These are phyloP conservation scores for Vicia sativa DNA, from an alignment of 306 rosid species.

Conservation along the genomic window DNA sequence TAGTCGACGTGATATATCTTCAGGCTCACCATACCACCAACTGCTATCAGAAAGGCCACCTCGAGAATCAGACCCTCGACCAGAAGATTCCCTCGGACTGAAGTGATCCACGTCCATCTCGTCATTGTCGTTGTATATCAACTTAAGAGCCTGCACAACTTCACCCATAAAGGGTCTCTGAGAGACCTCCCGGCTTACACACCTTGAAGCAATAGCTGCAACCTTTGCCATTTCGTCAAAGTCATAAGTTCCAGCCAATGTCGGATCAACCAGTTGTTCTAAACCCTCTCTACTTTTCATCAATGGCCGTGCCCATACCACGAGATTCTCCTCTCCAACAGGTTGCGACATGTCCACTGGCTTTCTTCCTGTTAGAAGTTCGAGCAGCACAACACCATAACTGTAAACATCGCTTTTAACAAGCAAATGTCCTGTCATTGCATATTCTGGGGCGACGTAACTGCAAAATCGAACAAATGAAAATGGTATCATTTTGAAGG, in stretches of 20 bases:
- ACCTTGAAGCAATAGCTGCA: conserved; percentile 94
- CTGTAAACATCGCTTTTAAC: conserved; percentile 98
- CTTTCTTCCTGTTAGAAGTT: conserved; percentile 89
- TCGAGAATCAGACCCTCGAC: conserved; percentile 68
- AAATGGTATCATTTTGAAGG: conserved; percentile 30
- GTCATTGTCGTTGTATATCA: conserved; percentile 71
- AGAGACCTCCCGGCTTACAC: conserved; percentile 84
- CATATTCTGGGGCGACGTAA: conserved; percentile 98
- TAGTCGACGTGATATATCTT: conserved; percentile 62
- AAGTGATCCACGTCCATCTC: conserved; percentile 68
- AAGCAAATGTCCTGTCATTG: conserved; percentile 95
- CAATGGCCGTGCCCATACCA: conserved; percentile 87
- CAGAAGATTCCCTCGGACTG: conserved; percentile 76
- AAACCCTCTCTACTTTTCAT: conserved; percentile 77
- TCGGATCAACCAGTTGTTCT: conserved; percentile 81
- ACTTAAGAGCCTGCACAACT: conserved; percentile 97
- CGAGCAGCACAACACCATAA: conserved; percentile 94
- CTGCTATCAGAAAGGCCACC: conserved; percentile 73
- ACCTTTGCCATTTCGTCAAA: conserved; percentile 90
- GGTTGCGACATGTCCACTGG: conserved; percentile 95
- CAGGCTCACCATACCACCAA: conserved; percentile 67
- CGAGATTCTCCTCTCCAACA: conserved; percentile 82
- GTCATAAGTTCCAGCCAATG: conserved; percentile 77
- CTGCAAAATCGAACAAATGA: conserved; percentile 49
- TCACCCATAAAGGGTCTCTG: conserved; percentile 97